These are phyloP conservation scores for Fusarium transvaalense DNA, from an alignment of 2,329 filamentous ascomycete genomes.

Conservation along the genomic window DNA sequence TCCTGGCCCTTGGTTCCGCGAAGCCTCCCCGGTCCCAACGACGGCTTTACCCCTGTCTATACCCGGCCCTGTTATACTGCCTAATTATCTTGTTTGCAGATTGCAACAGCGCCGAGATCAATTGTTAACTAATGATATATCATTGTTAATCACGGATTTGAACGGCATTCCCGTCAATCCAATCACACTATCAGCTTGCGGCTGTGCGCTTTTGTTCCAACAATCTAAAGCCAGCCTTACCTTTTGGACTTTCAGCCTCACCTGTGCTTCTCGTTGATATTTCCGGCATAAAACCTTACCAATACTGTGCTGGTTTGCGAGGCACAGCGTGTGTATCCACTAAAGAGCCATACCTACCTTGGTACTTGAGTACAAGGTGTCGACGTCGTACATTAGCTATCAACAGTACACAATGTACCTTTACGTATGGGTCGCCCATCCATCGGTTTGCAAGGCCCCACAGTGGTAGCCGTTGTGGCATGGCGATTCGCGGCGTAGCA, in stretches of 20 bases:
- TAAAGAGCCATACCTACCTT: not conserved
- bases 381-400: not conserved
- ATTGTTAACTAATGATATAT: conserved; percentile 31
- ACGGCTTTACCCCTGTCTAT: conserved; percentile 36
- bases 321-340: not conserved
- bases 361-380: not conserved
- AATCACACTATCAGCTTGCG: conserved; percentile 15
- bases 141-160: conserved; percentile 27
- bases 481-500: conserved; percentile 3
- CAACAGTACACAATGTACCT: not conserved
- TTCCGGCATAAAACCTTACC: conserved; percentile 10
- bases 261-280: not conserved
- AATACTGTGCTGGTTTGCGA: conserved; percentile 13
- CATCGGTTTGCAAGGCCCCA: conserved; percentile 2
- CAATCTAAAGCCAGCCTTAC: conserved; percentile 19
- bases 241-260: conserved; percentile 9
- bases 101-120: conserved; percentile 23
- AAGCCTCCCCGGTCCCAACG: conserved; percentile 32
- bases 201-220: conserved; percentile 5
- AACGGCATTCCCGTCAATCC: conserved; percentile 17
- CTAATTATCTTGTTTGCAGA: conserved; percentile 31
- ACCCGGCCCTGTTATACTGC: conserved; percentile 33
- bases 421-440: not conserved
- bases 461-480: not conserved
- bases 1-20: conserved; percentile 35